Evolutionary conservation across 441 rosid genomes (phyloP), one percentile per base, ranked within the genome.

Genomic region (Adansonia rubrostipa): DNA sequence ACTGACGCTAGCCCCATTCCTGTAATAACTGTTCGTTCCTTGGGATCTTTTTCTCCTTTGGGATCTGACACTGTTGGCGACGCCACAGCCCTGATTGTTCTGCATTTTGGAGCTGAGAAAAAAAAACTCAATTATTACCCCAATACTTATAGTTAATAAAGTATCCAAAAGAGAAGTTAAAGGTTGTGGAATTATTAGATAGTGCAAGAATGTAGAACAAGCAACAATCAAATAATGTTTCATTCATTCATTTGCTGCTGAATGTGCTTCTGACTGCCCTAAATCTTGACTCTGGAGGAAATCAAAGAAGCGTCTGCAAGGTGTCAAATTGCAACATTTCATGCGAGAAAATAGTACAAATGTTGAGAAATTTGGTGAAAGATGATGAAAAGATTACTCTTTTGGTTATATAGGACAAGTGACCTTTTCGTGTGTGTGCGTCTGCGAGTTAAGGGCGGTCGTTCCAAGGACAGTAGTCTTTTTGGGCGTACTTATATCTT

Each of bases 1-100:
- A 85, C 94, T 0, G 91, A 90, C 15, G 87, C 94, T 3, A 90
- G 83, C 0, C 92, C 94, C 92, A 90, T 88, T 76, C 94, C 94
- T 14, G 94, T 87, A 57, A 90, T 83, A 7, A 88, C 92, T 50
- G 84, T 71, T 22, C 91, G 73, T 65, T 86, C 89, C n/a, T 79
- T 87, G 2, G 94, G 89, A 77, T 90, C 89, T 6, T n/a, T 84
- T 72, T 88, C 89, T 57, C 92, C 76, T 78, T 84, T 83, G 1
- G 94, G 89, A 80, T 88, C 84, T 58, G 86, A 82, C 67, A 84
- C 82, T 13, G 84, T 73, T 15, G 82, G 83, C 24, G 88, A 83
- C 24, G 75, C 87, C 88, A 83, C 78, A 19, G 86, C 92, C 77
- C 81, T 82, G 78, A 89, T 77, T 62, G 73, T 71, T 77, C 86